Evolutionary conservation across 495 filamentous ascomycete genomes (phyloP), one percentile per base, ranked within the genome.

Genomic region (Hapsidospora chrysogenum): DNA sequence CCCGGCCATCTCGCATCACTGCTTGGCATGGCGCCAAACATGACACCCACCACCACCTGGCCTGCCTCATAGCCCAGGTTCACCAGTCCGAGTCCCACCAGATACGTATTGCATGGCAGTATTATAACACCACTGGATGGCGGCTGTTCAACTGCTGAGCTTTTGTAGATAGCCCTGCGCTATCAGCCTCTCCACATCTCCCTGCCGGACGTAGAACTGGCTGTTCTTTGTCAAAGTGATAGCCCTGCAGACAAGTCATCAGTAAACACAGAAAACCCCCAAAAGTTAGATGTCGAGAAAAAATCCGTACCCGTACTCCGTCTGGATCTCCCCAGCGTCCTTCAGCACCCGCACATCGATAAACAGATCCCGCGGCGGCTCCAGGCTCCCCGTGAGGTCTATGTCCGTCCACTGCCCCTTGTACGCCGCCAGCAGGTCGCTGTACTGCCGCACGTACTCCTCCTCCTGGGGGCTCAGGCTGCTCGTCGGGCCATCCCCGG

Each of bases 321-420:
- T 99, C 60, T 99, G 89, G 42, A 99, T 93, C 64, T 96, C 89
- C 17, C 92, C 92, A 29, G 87, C 92, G 63, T 99, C 89, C 51
- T 89, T 94, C 41, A 99, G 56, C 35, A 96, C 92, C 36, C 92
- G 64, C 33, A 99, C 92, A 57, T 99, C 92, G 52, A 99, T 92
- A 51, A 99, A 99, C 34, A 99, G 58, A 61, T 99, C 92, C 50
- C 70, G 74, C 20, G 92, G 89, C 22, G 92, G 92, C 50, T 96
- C 86, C 52, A 99, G 64, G 43, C 80, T 86, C 29, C 92, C 92
- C 10, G 89, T 96, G 37, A 99, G 60, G 56, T 99, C 92, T 35
- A 99, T 78, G 56, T 99, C 92, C 16, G 87, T 96, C 87, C 89
- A 99, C 45, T 94, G 85, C 1, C 92, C 92, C 55, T 99, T 99